Evolutionary conservation across 2,329 filamentous ascomycete genomes (phyloP).

Genomic region (Diaporthe citri): DNA sequence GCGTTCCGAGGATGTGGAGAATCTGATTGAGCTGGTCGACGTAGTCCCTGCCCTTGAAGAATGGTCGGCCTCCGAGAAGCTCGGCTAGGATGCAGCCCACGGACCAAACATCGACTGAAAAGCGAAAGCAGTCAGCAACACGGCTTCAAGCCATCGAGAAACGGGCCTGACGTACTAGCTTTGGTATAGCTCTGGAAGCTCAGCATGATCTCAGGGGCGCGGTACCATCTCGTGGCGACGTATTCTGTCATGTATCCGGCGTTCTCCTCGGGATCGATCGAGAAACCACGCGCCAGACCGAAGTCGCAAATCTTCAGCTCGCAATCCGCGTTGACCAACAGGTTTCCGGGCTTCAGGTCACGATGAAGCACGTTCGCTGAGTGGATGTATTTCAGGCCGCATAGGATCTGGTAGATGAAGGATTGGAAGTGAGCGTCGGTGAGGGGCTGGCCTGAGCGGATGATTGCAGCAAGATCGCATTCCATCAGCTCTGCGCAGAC

Average conservation of each 20-base stretch:
- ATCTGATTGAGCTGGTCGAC: slow-evolving; percentile 99
- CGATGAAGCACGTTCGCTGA: slow-evolving; percentile 97
- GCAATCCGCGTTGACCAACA: slow-evolving; percentile 98
- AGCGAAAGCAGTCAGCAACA: slow-evolving; percentile 38
- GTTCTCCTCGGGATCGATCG: slow-evolving; percentile 96
- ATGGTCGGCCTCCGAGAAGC: slow-evolving; percentile 93
- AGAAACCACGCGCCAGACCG: slow-evolving; percentile 95
- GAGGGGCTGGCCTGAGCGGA: slow-evolving; percentile 94
- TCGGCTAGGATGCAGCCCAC: slow-evolving; percentile 98
- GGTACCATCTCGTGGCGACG: slow-evolving; percentile 95
- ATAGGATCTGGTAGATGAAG: slow-evolving; percentile 99
- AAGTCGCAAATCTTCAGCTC: slow-evolving; percentile 99
- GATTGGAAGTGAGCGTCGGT: slow-evolving; percentile 99
- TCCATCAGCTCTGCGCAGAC: slow-evolving; percentile 90
- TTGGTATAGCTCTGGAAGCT: slow-evolving; percentile 99
- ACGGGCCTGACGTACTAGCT: slow-evolving; percentile 82
- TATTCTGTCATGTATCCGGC: slow-evolving; percentile 99
- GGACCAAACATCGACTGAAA: slow-evolving; percentile 95
- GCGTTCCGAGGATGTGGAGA: slow-evolving; percentile 95
- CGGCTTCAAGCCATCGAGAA: not conserved
- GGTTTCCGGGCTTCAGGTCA: slow-evolving; percentile 95
- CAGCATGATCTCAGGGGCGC: slow-evolving; percentile 97
- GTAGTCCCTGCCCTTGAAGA: slow-evolving; percentile 99
- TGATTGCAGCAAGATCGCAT: slow-evolving; percentile 97
- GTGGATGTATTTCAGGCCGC: slow-evolving; percentile 98